These are phyloP conservation scores for Aureobasidium melanogenum DNA, from an alignment of 2,329 filamentous ascomycete species.

Conservation along the genomic window DNA sequence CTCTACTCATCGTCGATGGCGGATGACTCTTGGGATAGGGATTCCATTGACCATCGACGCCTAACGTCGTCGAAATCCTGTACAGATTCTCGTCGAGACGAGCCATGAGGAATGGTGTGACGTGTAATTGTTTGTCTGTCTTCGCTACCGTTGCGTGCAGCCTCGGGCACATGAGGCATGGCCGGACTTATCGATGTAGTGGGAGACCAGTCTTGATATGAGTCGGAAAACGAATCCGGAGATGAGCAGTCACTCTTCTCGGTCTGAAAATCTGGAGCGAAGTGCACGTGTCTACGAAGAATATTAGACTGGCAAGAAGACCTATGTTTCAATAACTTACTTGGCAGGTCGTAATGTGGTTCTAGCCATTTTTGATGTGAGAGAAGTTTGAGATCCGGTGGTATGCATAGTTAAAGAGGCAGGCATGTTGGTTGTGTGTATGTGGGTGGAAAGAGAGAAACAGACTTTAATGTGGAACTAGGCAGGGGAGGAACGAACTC, in stretches of 20 bases:
- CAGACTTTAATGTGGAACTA: neutral
- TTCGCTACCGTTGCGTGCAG: neutral
- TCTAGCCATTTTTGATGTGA: neutral
- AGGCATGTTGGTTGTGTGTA: neutral
- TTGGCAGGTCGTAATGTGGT: neutral
- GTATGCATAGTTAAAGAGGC: neutral
- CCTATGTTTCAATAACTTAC: neutral
- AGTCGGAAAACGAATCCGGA: neutral
- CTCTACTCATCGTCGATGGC: neutral
- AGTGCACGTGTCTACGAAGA: neutral
- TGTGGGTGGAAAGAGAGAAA: neutral
- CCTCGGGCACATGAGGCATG: neutral
- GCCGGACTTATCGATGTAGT: neutral
- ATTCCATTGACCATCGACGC: constrained; percentile 3
- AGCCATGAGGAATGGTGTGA: neutral
- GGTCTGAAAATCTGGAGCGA: neutral
- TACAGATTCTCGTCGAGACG: neutral
- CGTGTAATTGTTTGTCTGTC: neutral
- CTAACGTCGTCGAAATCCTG: constrained; percentile 2
- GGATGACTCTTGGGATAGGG: neutral
- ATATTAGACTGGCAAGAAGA: neutral
- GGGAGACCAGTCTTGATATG: neutral
- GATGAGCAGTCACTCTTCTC: no score
- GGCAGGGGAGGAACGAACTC: neutral
- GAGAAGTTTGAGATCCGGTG: neutral